Evolutionary conservation across 805 yeast genomes (phyloP).

Genomic region (Metschnikowia anglica): DNA sequence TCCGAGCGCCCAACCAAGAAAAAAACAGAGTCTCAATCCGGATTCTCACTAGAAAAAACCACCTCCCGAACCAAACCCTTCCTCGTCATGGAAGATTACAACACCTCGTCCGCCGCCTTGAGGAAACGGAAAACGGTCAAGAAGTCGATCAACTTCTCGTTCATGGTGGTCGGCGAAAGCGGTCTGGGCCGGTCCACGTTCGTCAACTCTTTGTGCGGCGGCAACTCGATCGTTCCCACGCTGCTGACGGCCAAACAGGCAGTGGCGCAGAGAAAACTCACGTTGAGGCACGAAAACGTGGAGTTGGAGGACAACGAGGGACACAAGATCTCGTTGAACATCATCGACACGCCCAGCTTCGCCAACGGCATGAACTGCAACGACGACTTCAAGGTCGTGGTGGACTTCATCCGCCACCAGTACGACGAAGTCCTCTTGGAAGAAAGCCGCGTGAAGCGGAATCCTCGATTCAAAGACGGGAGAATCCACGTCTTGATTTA

Average conservation of each 20-base stretch:
- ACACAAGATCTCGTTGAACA: slow-evolving; percentile 70
- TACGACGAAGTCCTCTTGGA: slow-evolving; percentile 80
- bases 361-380: slow-evolving; percentile 73
- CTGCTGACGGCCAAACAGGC: slow-evolving; percentile 65
- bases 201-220: slow-evolving; percentile 87
- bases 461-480: slow-evolving; percentile 82
- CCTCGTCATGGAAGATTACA: slow-evolving; percentile 18
- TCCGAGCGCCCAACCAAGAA: not conserved
- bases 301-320: slow-evolving; percentile 86
- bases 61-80: not conserved
- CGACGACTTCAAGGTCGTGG: slow-evolving; percentile 62
- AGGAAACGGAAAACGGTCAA: slow-evolving; percentile 75
- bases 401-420: slow-evolving; percentile 79
- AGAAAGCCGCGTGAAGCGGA: slow-evolving; percentile 78
- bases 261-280: slow-evolving; percentile 46
- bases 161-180: slow-evolving; percentile 83
- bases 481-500: slow-evolving; percentile 64
- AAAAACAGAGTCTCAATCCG: not conserved
- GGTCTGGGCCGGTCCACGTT: slow-evolving; percentile 92
- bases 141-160: slow-evolving; percentile 79
- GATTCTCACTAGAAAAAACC: not conserved
- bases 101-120: slow-evolving; percentile 41
- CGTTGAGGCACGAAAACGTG: slow-evolving; percentile 74
- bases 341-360: slow-evolving; percentile 83
- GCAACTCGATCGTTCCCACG: slow-evolving; percentile 70